A percentile compares a stretch with the other conserved stretches of the same genome.
Evolutionary conservation across 148 eudicot genomes (phyloP).

Genomic region (Cornus controversa): DNA sequence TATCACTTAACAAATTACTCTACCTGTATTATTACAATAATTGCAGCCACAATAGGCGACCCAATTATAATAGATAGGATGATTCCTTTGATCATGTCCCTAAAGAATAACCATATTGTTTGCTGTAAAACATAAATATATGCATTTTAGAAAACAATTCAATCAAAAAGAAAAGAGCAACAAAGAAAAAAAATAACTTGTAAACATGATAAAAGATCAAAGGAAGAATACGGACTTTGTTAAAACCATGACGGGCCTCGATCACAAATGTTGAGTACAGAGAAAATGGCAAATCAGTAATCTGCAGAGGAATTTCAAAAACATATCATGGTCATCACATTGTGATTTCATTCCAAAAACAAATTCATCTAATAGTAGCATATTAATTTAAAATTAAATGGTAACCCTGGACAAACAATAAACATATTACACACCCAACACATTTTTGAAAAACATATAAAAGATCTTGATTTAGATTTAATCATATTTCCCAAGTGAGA

Average conservation of each 20-base stretch:
- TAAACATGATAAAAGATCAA: background rate
- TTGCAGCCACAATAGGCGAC: constrained; percentile 84
- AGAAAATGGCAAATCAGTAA: constrained; percentile 83
- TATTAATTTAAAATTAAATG: too few relatives aligned
- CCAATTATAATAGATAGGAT: constrained; percentile 57
- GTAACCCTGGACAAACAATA: too few relatives aligned
- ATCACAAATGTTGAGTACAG: constrained; percentile 81
- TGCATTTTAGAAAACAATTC: background rate
- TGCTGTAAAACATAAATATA: constrained; percentile 47
- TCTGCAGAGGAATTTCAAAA: constrained; percentile 37
- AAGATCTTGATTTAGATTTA: too few relatives aligned
- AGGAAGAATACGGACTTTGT: constrained; percentile 43
- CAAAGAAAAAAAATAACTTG: background rate
- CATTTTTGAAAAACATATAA: too few relatives aligned
- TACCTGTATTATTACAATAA: constrained; percentile 81
- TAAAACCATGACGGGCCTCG: constrained; percentile 90
- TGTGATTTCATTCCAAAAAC: background rate
- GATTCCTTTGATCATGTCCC: constrained; percentile 74
- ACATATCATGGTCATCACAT: too few relatives aligned
- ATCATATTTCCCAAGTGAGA: too few relatives aligned
- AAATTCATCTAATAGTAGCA: too few relatives aligned
- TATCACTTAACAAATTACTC: background rate
- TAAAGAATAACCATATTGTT: constrained; percentile 73
- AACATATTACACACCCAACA: too few relatives aligned
- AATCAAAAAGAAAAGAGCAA: background rate